Conservation (phyloP, 768 basidiomycete genomes). For the Antrodiella citrinella region DNA sequence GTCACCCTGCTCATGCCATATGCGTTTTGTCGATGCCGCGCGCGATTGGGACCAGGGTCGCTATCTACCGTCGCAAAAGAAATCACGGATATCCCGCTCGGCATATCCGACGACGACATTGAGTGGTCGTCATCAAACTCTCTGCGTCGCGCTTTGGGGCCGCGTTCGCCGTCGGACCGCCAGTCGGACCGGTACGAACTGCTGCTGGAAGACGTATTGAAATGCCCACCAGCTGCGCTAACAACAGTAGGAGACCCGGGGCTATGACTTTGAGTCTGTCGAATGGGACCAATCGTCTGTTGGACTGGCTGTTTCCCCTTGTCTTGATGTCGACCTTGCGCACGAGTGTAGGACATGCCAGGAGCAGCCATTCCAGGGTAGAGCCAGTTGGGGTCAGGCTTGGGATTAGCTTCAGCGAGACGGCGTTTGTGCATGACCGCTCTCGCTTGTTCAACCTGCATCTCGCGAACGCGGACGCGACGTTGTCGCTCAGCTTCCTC, state of each 20-base stretch:
- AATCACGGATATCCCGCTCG: slow-evolving; percentile 66
- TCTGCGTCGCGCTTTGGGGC: slow-evolving; percentile 70
- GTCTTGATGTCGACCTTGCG: slow-evolving; percentile 18
- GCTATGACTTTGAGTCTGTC: slow-evolving; percentile 42
- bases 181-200: slow-evolving; percentile 32
- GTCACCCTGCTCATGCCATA: slow-evolving; percentile 57
- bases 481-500: slow-evolving; percentile 81
- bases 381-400: slow-evolving; percentile 28
- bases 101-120: slow-evolving; percentile 82
- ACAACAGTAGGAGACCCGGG: slow-evolving; percentile 39
- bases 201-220: slow-evolving; percentile 5
- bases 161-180: slow-evolving; percentile 45
- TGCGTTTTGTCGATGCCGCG: slow-evolving; percentile 53
- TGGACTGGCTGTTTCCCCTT: slow-evolving; percentile 42
- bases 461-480: slow-evolving; percentile 65
- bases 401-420: slow-evolving; percentile 38
- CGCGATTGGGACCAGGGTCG: slow-evolving; percentile 70
- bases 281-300: slow-evolving; percentile 47
- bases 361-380: slow-evolving; percentile 1
- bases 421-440: slow-evolving; percentile 88
- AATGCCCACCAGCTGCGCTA: slow-evolving; percentile 48
- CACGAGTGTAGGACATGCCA: background rate
- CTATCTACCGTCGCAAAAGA: slow-evolving; percentile 82
- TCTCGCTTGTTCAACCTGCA: slow-evolving; percentile 79
- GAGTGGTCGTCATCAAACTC: slow-evolving; percentile 90